phyloP scores from a whole-genome alignment of 129 eudicot species.

The Centella asiatica region DNA sequence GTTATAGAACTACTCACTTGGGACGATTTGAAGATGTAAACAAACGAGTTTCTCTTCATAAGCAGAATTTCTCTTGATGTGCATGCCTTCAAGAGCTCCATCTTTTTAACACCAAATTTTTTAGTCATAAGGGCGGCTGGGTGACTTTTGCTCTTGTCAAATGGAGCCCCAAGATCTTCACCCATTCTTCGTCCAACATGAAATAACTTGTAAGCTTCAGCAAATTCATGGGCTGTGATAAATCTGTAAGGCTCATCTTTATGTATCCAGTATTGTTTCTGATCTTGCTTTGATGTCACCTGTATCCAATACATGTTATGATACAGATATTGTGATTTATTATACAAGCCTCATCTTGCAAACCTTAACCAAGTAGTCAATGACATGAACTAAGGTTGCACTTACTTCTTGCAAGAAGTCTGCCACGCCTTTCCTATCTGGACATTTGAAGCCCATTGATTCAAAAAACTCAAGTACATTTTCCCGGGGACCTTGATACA shows the following conservation, averaged over 20 bases:
- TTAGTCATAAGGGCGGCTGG: conserved; percentile 70
- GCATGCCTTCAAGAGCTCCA: conserved; percentile 59
- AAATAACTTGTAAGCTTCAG: conserved; percentile 57
- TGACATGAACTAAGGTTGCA: neutral
- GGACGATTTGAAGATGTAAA: conserved; percentile 51
- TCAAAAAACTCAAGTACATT: conserved; percentile 71
- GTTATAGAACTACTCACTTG: conserved; percentile 37
- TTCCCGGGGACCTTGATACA: conserved; percentile 76
- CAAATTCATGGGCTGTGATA: conserved; percentile 55
- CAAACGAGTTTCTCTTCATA: conserved; percentile 82
- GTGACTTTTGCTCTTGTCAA: conserved; percentile 67
- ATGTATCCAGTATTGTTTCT: conserved; percentile 61
- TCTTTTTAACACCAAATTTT: conserved; percentile 45
- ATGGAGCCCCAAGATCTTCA: conserved; percentile 45
- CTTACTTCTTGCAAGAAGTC: conserved; percentile 83
- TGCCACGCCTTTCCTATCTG: conserved; percentile 72
- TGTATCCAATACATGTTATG: neutral
- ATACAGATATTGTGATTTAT: neutral
- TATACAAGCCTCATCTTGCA: neutral
- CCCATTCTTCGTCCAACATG: conserved; percentile 47
- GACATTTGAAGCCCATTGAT: conserved; percentile 70
- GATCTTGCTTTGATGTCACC: conserved; percentile 92
- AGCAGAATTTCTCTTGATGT: conserved; percentile 51
- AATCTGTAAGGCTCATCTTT: conserved; percentile 56
- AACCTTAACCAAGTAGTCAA: neutral